Conservation (phyloP, 2,329 filamentous ascomycete genomes). For the Lecanicillium sp. region DNA sequence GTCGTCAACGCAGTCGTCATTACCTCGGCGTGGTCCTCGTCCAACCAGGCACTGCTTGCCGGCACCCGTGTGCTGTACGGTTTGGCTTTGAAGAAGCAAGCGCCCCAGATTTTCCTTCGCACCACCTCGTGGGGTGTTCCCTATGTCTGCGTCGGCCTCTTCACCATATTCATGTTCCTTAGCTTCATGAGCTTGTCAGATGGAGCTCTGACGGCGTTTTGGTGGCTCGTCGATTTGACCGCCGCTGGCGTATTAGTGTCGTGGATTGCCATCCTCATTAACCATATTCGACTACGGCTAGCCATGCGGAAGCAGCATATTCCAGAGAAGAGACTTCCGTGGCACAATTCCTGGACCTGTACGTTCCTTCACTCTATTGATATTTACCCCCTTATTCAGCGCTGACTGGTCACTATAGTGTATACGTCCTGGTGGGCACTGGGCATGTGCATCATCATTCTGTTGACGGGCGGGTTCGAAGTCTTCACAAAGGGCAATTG, state of each 20-base stretch:
- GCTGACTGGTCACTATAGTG: conserved; percentile 21
- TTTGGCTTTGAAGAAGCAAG: conserved; percentile 51
- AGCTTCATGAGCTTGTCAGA: conserved; percentile 51
- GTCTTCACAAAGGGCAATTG: conserved; percentile 55
- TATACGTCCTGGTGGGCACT: conserved; percentile 56
- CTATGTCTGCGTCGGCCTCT: conserved; percentile 49
- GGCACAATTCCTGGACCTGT: conserved; percentile 57
- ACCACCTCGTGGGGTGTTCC: conserved; percentile 57
- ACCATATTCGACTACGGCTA: conserved; percentile 48
- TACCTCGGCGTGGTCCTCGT: conserved; percentile 62
- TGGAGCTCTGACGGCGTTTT: conserved; percentile 55
- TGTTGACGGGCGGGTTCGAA: conserved; percentile 62
- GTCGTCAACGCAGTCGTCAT: conserved; percentile 73
- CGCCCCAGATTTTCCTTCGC: conserved; percentile 47
- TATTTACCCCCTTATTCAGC: too few relatives aligned
- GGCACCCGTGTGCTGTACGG: conserved; percentile 54
- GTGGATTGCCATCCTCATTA: conserved; percentile 53
- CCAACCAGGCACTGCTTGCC: conserved; percentile 56
- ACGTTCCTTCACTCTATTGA: conserved; percentile 21
- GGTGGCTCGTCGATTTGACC: conserved; percentile 56
- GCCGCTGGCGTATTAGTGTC: conserved; percentile 55
- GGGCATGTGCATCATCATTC: conserved; percentile 52
- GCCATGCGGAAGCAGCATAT: conserved; percentile 51
- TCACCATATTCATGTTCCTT: conserved; percentile 45
- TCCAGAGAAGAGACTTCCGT: conserved; percentile 42